Evolutionary conservation across 805 yeast species (phyloP).

Genomic region (Saccharomyces kudriavzevii): DNA sequence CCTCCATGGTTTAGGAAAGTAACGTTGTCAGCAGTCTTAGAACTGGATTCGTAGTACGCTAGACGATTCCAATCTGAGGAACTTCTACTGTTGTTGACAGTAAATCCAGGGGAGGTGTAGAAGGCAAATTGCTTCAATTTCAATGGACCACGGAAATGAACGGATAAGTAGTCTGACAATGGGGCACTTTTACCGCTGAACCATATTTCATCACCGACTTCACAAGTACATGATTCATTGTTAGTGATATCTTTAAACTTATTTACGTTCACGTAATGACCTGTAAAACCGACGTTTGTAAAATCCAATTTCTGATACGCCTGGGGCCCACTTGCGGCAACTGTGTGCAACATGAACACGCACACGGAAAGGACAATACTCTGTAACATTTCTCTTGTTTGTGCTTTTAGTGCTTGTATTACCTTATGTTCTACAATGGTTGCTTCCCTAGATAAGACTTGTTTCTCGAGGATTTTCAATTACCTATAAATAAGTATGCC

Average conservation of each 20-base stretch:
- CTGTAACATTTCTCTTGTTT: background rate
- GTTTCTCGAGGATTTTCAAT: background rate
- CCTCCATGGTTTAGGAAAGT: constrained; percentile 61
- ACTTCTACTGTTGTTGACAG: constrained; percentile 14
- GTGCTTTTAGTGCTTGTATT: background rate
- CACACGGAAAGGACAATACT: background rate
- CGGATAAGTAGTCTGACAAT: constrained; percentile 52
- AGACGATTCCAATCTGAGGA: constrained; percentile 47
- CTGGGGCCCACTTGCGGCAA: constrained; percentile 2
- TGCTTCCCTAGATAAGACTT: background rate
- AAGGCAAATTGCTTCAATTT: constrained; percentile 49
- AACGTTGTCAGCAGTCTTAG: constrained; percentile 47
- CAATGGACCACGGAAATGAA: constrained; percentile 69
- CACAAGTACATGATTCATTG: constrained; percentile 16
- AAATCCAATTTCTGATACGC: constrained; percentile 20
- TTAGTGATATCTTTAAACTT: constrained; percentile 12
- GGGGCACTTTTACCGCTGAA: constrained; percentile 54
- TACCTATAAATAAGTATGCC: constrained; percentile 1
- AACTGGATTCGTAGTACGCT: constrained; percentile 43
- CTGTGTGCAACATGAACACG: background rate
- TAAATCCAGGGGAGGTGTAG: constrained; percentile 39
- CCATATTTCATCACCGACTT: constrained; percentile 16
- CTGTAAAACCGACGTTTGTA: constrained; percentile 29
- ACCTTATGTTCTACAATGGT: background rate
- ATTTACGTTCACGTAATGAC: constrained; percentile 14